Base-by-base conservation (phyloP, 495 filamentous ascomycete genomes). In the Penicillium steckii region DNA sequence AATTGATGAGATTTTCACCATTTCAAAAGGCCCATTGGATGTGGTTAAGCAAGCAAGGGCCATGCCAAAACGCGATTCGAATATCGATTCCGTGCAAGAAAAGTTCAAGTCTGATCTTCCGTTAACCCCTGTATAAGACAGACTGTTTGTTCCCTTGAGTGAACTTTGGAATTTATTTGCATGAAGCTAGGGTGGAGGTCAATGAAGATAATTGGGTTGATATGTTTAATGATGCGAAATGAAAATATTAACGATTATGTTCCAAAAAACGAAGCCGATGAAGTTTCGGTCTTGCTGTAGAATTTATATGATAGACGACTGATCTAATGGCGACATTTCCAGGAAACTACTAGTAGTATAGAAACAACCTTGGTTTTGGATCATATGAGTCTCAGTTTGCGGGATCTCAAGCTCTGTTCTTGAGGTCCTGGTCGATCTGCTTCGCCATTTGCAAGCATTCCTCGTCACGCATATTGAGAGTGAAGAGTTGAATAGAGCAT, bases 1-100 rank as follows among this genome's bases (percentile, higher is more conserved):
- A 44, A 66, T 80, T 32, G 79, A 80, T 33, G 66, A 67, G 24
- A 69, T 77, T 42, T 81, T 79, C 56, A 56, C 62, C 18, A 68
- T 71, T 8, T 57, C 56, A 0, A 26, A 33, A 1, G 30, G 53
- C 7, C 7, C 46, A 5, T 50, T 60, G 17, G 62, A 65, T 55
- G 53, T 41, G 44, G 60, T 63, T 19, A 46, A 57, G 7, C 18
- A 42, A 3, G 60, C 63, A 6, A 48, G 40, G 21, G 47, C 27
- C 22, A 52, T 62, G 6, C 61, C 56, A 3, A 45, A 45, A 15
- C 51, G 52, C 1, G 26, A 46, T 19, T 12, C 46, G 6, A 27
- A 29, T 9, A 23, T 8, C 13, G 38, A 22, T 22, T 21, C 12
- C 6, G n/a, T 21, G 18, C 17, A 41, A 22, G 38, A 41, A 19